Percentiles rank a stretch among this genome's conserved stretches.
Evolutionary conservation across 2,329 filamentous ascomycete species (phyloP).

Genomic region (Penicillium sp.): DNA sequence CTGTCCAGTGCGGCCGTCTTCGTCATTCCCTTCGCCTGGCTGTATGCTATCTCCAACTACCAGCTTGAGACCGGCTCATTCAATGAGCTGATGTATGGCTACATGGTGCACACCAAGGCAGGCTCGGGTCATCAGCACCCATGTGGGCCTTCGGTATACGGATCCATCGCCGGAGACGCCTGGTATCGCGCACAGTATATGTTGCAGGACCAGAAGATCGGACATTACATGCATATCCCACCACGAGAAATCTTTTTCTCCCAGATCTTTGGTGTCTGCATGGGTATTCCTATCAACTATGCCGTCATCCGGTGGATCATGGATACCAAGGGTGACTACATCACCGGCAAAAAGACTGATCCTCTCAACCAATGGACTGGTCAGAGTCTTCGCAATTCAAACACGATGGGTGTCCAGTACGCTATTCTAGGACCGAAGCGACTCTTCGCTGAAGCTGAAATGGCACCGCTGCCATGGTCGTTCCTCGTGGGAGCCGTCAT

Average conservation of each 20-base stretch:
- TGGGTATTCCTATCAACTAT: constrained; percentile 68
- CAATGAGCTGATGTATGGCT: constrained; percentile 66
- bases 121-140: constrained; percentile 61
- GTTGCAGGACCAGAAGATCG: constrained; percentile 69
- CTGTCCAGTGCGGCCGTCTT: constrained; percentile 61
- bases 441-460: constrained; percentile 39
- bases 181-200: constrained; percentile 66
- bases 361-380: constrained; percentile 68
- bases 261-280: constrained; percentile 64
- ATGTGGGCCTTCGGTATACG: constrained; percentile 63
- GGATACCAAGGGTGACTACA: constrained; percentile 61
- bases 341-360: constrained; percentile 59
- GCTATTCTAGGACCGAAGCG: constrained; percentile 57
- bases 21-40: constrained; percentile 64
- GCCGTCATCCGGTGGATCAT: constrained; percentile 66
- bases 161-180: constrained; percentile 65
- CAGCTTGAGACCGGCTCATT: constrained; percentile 62
- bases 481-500: constrained; percentile 42
- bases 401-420: constrained; percentile 66
- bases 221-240: constrained; percentile 68
- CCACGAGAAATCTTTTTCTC: constrained; percentile 66
- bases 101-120: constrained; percentile 60
- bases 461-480: constrained; percentile 39
- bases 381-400: constrained; percentile 57
- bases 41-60: constrained; percentile 66